Conservation (phyloP, 1,284 basidiomycete species). For the Coniferiporia weirii region DNA sequence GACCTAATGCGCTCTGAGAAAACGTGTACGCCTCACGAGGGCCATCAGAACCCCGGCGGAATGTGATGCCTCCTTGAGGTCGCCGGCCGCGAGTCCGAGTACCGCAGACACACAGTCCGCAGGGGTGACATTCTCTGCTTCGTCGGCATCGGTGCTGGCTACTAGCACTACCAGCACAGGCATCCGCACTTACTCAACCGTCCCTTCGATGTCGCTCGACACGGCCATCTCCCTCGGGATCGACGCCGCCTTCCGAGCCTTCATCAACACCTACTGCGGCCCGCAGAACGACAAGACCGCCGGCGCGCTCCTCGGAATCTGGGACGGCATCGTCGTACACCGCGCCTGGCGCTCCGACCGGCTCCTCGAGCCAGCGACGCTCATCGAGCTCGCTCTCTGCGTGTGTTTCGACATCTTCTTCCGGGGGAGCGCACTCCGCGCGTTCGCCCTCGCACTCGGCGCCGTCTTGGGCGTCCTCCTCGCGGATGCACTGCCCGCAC, state of each 20-base stretch:
- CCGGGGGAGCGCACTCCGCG: constrained; percentile 50
- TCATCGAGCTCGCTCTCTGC: constrained; percentile 56
- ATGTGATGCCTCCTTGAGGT: neutral
- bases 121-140: no score
- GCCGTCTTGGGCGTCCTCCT: constrained; percentile 61
- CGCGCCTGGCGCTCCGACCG: constrained; percentile 57
- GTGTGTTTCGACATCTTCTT: constrained; percentile 64
- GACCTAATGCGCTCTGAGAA: neutral
- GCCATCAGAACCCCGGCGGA: neutral
- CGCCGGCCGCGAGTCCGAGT: neutral
- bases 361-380: constrained; percentile 55
- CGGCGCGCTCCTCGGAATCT: constrained; percentile 63
- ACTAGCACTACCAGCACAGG: neutral
- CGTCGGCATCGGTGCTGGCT: neutral
- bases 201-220: neutral
- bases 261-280: constrained; percentile 2
- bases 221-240: constrained; percentile 2
- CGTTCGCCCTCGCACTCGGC: constrained; percentile 60
- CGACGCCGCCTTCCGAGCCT: constrained; percentile 9
- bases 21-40: constrained; percentile 1
- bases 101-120: no score
- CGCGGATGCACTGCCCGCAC: constrained; percentile 54
- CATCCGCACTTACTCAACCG: no score
- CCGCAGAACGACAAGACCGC: constrained; percentile 29
- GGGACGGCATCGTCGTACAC: constrained; percentile 68